phyloP scores from a whole-genome alignment of 805 yeast species.

The Groenewaldozyma tartarivorans region DNA sequence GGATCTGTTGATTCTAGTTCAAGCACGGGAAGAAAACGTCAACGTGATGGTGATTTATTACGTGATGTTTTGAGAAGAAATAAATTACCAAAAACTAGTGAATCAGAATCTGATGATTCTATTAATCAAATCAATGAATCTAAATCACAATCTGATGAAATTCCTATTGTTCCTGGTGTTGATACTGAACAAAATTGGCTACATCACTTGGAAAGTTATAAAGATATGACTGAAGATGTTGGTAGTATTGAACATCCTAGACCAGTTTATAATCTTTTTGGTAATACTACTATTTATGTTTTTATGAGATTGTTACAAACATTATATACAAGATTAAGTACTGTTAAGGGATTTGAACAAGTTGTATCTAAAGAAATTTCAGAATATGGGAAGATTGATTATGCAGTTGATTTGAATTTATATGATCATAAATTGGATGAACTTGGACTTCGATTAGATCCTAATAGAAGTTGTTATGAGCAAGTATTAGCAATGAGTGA shows the following conservation, averaged over 20 bases:
- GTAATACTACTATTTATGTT: constrained; percentile 79
- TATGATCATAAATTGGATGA: constrained; percentile 73
- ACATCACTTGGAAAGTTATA: constrained; percentile 16
- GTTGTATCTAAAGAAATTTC: constrained; percentile 67
- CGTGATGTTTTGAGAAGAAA: constrained; percentile 41
- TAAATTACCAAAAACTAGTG: constrained; percentile 10
- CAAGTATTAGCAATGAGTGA: constrained; percentile 73
- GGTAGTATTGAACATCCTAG: constrained; percentile 12
- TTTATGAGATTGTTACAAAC: constrained; percentile 81
- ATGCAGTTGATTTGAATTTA: constrained; percentile 80
- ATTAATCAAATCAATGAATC: constrained; percentile 7
- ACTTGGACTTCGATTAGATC: constrained; percentile 56
- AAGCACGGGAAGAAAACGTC: constrained; percentile 14
- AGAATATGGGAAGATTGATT: constrained; percentile 35
- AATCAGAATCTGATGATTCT: constrained; percentile 7
- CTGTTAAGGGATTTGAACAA: constrained; percentile 62
- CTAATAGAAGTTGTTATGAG: constrained; percentile 38
- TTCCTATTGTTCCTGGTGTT: neutral
- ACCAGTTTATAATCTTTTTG: constrained; percentile 66
- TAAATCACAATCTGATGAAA: constrained; percentile 15
- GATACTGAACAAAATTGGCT: constrained; percentile 20
- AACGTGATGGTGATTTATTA: constrained; percentile 38
- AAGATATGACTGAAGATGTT: neutral
- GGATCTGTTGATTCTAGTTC: neutral
- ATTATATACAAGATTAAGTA: constrained; percentile 68